A percentile compares a stretch with the other conserved stretches of the same genome.
These are phyloP conservation scores for Kwoniella botswanensis DNA, from an alignment of 768 basidiomycete species.

Conservation along the genomic window DNA sequence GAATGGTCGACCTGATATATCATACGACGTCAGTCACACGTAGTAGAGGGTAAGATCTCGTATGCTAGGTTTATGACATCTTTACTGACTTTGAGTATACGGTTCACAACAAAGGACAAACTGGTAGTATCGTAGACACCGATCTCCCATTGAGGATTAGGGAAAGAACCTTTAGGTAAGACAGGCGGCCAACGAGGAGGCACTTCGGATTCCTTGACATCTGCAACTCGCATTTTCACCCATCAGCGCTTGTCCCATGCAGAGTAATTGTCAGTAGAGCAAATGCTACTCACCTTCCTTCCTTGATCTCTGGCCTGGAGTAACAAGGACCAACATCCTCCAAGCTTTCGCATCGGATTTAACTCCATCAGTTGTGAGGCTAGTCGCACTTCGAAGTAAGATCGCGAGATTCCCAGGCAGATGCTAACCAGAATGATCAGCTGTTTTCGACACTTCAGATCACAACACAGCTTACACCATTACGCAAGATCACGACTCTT, in stretches of 20 bases:
- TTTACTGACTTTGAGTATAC: conserved; percentile 70
- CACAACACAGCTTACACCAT: conserved; percentile 66
- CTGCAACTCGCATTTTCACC: conserved; percentile 8
- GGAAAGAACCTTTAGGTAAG: conserved; percentile 61
- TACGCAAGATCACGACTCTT: conserved; percentile 79
- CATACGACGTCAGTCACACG: neutral
- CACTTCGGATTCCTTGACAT: conserved; percentile 60
- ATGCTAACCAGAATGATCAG: conserved; percentile 64
- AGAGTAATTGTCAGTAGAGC: neutral
- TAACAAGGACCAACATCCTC: conserved; percentile 74
- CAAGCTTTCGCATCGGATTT: conserved; percentile 61
- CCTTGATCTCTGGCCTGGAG: conserved; percentile 66
- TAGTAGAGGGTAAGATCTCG: neutral
- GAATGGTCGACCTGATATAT: conserved; percentile 37
- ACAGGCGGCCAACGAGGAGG: conserved; percentile 80
- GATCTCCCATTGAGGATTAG: conserved; percentile 71
- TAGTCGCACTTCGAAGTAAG: conserved; percentile 64
- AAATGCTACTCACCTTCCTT: conserved; percentile 62
- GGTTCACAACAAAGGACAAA: conserved; percentile 74
- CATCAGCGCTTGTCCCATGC: neutral
- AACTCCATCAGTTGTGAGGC: conserved; percentile 36
- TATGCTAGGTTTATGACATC: conserved; percentile 11
- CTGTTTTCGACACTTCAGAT: neutral
- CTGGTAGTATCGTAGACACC: conserved; percentile 70
- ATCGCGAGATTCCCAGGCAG: conserved; percentile 73